Base-by-base conservation (phyloP, 441 rosid genomes). In the Biscutella laevigata region DNA sequence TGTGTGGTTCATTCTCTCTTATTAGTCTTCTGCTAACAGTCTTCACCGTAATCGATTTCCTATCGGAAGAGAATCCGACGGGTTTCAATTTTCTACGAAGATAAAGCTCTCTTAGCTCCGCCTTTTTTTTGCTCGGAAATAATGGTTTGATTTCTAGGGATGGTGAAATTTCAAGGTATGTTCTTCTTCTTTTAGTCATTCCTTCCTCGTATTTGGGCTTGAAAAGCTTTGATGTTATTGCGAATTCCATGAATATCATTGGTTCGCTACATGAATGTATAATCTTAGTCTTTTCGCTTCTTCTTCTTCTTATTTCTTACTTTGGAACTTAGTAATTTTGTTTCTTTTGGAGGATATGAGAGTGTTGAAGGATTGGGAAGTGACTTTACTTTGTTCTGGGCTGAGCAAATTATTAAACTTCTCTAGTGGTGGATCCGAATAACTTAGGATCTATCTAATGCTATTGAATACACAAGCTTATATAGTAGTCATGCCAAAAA, bases 91-190 rank as follows among this genome's bases (percentile, higher is more conserved):
- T 45, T n/a, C 70, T 29, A 37, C 50, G 2, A 19, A 33, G 15
- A 11, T n/a, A n/a, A 19, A 26, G 10, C 53, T 42, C 39, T 21
- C 41, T 61, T 34, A 32, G 13, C 67, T 63, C 7, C 5, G 4
- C 15, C 14, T 12, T 13, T n/a, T n/a, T n/a, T 16, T 8, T 12
- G 25, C 21, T 59, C 52, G 1, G 20, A 29, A 5, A 13, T 30
- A 45, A 66, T 66, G 66, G 57, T 66, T 59, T 66, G 56, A 66
- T 59, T 53, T 53, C 34, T 16, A 15, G 40, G 16, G 54, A 66
- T 66, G 71, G 28, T 59, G 51, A 66, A 53, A 21, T 32, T 30
- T 41, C 4, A 46, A 59, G 71, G 71, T 66, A 66, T 10, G 7
- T 32, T 64, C 27, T n/a, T n/a, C n/a, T n/a, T n/a, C n/a, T n/a